Evolutionary conservation across 2,329 filamentous ascomycete genomes (phyloP).

Genomic region (Nigrograna mackinnonii): DNA sequence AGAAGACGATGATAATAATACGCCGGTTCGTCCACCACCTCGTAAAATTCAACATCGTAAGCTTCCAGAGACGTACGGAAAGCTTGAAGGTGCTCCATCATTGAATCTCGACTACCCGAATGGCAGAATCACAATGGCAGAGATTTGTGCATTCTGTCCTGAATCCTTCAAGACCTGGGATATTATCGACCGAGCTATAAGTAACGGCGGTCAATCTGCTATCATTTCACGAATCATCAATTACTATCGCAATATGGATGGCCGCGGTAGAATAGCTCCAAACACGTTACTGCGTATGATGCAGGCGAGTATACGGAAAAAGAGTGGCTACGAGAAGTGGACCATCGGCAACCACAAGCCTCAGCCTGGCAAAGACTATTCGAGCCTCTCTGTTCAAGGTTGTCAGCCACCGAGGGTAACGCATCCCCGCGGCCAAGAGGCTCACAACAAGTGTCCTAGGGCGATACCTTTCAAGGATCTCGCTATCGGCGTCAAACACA

Average conservation of each 20-base stretch:
- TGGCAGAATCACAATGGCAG: conserved; percentile 29
- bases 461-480: conserved; percentile 11
- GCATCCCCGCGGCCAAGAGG: too few relatives aligned
- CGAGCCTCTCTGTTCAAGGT: conserved; percentile 10
- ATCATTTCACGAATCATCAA: conserved; percentile 19
- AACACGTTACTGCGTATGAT: not conserved
- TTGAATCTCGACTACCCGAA: too few relatives aligned
- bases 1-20: too few relatives aligned
- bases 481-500: conserved; percentile 3
- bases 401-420: not conserved
- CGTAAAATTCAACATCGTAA: too few relatives aligned
- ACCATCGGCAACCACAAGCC: too few relatives aligned
- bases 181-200: conserved; percentile 23
- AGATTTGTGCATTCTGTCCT: conserved; percentile 26
- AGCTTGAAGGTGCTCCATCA: too few relatives aligned
- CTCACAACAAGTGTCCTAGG: not conserved
- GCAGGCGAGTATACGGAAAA: not conserved
- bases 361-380: conserved; percentile 6
- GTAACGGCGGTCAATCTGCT: conserved; percentile 19
- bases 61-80: too few relatives aligned
- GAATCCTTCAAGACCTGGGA: conserved; percentile 23
- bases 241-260: conserved; percentile 16
- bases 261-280: too few relatives aligned
- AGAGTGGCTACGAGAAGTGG: conserved; percentile 1
- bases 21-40: too few relatives aligned